Evolutionary conservation across 345 rosid species (phyloP), one percentile per base, ranked within the genome.

Genomic region (Turritis glabra): DNA sequence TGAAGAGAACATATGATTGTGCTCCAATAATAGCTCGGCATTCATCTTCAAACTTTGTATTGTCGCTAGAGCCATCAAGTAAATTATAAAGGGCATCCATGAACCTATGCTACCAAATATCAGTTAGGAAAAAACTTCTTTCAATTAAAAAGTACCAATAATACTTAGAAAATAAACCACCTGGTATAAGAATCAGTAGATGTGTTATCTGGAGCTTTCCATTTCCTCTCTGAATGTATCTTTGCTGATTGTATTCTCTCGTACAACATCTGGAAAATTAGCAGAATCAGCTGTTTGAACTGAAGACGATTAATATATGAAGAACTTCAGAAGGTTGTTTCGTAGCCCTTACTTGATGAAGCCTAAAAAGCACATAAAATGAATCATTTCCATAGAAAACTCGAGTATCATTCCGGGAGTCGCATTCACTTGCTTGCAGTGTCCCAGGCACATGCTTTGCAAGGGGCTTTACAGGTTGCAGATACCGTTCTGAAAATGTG

Each of bases 11-110:
- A 64, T 95, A 95, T 43, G 99, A 95, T 70, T 92, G 99, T 58
- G 98, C 89, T 73, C 99, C 99, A 59, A 95, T 89, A 61, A 90
- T 92, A 76, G 98, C 89, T 43, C 98, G 94, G 64, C 99, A 95
- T 37, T 92, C 99, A 75, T 95, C 99, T 84, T 95, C 99, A 71
- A 95, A 95, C 83, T 92, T 95, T 33, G 91, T 82, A 81, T 90
- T 95, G 75, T 92, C 97, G 26, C 91, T 90, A 27, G 97, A 86
- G 61, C 99, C 99, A 52, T 92, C 97, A 52, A 95, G 90, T 66
- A 95, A 80, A 75, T 82, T 95, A 85, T 89, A 90, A 68, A 95
- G 94, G 19, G 99, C 97, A 71, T 84, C 87, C 89, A 85, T 86
- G 84, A 95, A 95, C 85, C 99, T 95, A 53, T 57, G 62, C 22